phyloP scores from a whole-genome alignment of 2,329 filamentous ascomycete species.

The Diatrype stigma region DNA sequence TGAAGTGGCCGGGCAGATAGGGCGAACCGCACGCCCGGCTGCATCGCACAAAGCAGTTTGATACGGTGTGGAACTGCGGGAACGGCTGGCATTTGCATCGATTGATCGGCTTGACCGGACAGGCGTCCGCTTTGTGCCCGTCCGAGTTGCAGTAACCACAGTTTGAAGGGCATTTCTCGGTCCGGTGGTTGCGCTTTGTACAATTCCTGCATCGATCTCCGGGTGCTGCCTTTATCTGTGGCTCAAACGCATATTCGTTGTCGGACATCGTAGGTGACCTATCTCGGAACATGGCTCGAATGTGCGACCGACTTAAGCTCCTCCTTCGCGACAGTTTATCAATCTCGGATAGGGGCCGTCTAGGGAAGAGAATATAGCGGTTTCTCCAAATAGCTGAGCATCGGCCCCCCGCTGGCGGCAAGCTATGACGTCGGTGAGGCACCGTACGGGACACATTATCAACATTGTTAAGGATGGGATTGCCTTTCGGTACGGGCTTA shows the following conservation, averaged over 20 bases:
- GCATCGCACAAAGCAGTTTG: constrained; percentile 29
- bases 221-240: neutral
- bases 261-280: constrained; percentile 17
- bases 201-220: constrained; percentile 28
- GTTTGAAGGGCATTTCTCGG: constrained; percentile 17
- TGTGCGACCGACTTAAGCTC: constrained; percentile 32
- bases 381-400: constrained; percentile 1
- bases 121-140: constrained; percentile 24
- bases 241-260: neutral
- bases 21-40: constrained; percentile 29
- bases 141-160: constrained; percentile 33
- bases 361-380: constrained; percentile 18
- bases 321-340: constrained; percentile 29
- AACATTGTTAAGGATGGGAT: neutral
- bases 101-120: constrained; percentile 27
- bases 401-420: constrained; percentile 14
- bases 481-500: neutral
- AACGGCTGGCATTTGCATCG: constrained; percentile 37
- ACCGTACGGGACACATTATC: constrained; percentile 2
- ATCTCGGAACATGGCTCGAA: constrained; percentile 30
- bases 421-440: constrained; percentile 13
- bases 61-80: constrained; percentile 31
- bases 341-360: constrained; percentile 23
- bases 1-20: constrained; percentile 18
- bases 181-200: constrained; percentile 18